phyloP scores from a whole-genome alignment of 768 basidiomycete genomes.

The Gloeostereum incarnatum region DNA sequence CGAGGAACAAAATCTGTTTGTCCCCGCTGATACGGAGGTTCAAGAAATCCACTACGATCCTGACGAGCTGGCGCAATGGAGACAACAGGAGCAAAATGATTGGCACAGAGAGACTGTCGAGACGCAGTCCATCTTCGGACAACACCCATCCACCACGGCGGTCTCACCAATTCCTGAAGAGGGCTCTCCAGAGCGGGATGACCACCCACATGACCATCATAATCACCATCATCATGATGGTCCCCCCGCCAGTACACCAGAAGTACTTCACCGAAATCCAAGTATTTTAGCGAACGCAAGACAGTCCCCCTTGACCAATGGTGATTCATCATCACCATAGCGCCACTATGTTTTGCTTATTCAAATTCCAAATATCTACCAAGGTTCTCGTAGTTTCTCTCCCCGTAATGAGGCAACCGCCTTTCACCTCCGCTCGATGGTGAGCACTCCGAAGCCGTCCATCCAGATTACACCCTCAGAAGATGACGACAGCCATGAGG shows the following conservation, averaged over 20 bases:
- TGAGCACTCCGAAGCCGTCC: not conserved
- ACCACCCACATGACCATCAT: no score
- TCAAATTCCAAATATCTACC: constrained; percentile 5
- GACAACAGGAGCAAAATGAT: constrained; percentile 12
- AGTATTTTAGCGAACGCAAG: no score
- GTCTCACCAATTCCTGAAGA: constrained; percentile 8
- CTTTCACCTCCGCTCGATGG: not conserved
- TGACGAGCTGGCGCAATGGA: constrained; percentile 12
- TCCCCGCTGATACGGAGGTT: constrained; percentile 51
- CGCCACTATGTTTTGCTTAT: constrained; percentile 8
- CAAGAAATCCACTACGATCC: constrained; percentile 13
- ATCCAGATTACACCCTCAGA: not conserved
- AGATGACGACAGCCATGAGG: constrained; percentile 1
- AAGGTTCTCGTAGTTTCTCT: constrained; percentile 4
- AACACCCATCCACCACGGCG: constrained; percentile 17
- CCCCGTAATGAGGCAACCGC: constrained; percentile 1
- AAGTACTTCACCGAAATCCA: no score
- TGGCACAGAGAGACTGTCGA: constrained; percentile 7
- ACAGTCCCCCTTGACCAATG: constrained; percentile 34
- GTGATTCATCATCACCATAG: constrained; percentile 30
- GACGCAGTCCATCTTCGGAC: constrained; percentile 6
- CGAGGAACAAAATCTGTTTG: constrained; percentile 60
- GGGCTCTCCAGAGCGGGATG: constrained; percentile 15
- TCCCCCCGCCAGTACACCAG: no score
- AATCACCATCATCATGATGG: no score